A percentile compares a stretch with the other conserved stretches of the same genome.
Evolutionary conservation across 352 stramenopile genomes (phyloP).

Genomic region (Phytophthora kernoviae): DNA sequence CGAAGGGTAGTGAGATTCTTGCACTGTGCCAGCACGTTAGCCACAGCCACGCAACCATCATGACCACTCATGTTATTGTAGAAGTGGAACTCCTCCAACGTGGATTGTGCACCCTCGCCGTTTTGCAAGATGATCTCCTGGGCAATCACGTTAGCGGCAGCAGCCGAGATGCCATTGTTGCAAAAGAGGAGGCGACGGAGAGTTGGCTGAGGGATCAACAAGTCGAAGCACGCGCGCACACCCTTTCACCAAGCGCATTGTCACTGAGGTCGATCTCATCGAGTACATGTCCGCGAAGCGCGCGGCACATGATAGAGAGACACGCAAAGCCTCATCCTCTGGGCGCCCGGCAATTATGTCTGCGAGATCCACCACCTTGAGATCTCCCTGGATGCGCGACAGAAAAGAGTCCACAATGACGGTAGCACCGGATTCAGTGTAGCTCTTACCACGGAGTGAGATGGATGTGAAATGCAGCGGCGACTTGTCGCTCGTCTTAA

Average conservation of each 20-base stretch:
- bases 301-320: constrained; percentile 83
- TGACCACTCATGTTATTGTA: constrained; percentile 90
- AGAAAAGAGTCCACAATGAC: constrained; percentile 64
- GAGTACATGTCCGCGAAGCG: constrained; percentile 76
- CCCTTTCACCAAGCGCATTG: constrained; percentile 82
- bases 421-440: constrained; percentile 68
- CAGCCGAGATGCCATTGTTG: constrained; percentile 83
- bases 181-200: constrained; percentile 72
- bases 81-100: constrained; percentile 80
- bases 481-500: constrained; percentile 38
- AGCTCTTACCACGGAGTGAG: constrained; percentile 78
- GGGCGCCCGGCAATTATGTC: constrained; percentile 92
- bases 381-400: constrained; percentile 34
- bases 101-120: constrained; percentile 36
- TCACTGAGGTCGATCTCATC: constrained; percentile 88
- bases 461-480: constrained; percentile 59
- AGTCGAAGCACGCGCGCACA: constrained; percentile 70
- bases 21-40: constrained; percentile 54
- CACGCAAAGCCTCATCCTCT: constrained; percentile 90
- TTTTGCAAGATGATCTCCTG: constrained; percentile 79
- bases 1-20: constrained; percentile 61
- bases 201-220: constrained; percentile 71
- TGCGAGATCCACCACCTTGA: constrained; percentile 83
- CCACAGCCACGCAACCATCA: constrained; percentile 66
- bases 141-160: constrained; percentile 61